phyloP scores from a whole-genome alignment of 306 rosid genomes.

The Prunus mira region DNA sequence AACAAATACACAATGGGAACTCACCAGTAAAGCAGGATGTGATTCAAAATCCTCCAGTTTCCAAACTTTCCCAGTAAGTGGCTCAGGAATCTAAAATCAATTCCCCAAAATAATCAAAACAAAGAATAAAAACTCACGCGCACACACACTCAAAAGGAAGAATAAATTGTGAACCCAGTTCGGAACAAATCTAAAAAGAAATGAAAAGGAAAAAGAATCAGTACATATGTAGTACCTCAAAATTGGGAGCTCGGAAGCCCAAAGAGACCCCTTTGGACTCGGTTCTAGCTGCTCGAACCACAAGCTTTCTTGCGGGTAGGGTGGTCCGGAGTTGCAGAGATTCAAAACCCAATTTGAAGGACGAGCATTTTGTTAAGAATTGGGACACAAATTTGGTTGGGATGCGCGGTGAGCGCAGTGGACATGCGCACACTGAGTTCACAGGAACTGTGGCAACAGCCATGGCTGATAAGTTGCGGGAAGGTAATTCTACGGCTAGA shows the following conservation, averaged over 20 bases:
- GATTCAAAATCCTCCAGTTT: constrained; percentile 79
- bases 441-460: constrained; percentile 17
- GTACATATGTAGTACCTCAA: constrained; percentile 46
- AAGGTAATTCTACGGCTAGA: background rate
- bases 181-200: background rate
- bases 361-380: constrained; percentile 20
- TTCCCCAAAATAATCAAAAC: background rate
- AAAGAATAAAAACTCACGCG: too few species aligned
- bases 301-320: constrained; percentile 27
- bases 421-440: constrained; percentile 25
- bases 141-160: background rate
- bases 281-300: constrained; percentile 58
- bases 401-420: constrained; percentile 21
- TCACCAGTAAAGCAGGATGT: constrained; percentile 86
- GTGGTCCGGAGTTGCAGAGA: constrained; percentile 30
- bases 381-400: constrained; percentile 19
- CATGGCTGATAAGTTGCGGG: constrained; percentile 13
- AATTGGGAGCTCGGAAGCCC: constrained; percentile 82
- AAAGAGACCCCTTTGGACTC: constrained; percentile 59
- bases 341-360: constrained; percentile 42
- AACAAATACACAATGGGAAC: background rate
- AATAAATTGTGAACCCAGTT: background rate
- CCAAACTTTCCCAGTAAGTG: constrained; percentile 86
- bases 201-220: background rate
- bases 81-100: constrained; percentile 74